Base-by-base conservation (phyloP, 148 eudicot species). In the Cornus kousa region DNA sequence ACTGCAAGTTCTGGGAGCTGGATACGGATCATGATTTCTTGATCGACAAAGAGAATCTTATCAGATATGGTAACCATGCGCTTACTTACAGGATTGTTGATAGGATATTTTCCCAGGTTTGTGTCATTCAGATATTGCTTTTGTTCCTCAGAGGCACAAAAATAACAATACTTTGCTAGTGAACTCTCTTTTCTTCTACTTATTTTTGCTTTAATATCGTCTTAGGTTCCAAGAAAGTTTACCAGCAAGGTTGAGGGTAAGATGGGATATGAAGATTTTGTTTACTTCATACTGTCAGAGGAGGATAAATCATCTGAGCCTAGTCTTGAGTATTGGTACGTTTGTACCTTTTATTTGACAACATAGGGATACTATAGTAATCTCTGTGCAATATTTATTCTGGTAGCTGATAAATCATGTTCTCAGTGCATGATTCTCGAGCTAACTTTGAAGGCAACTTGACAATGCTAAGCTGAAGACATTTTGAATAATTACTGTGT, bases 241-340 rank as follows among this genome's bases (percentile, higher is more conserved):
- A 91, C 92, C 5, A 86, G 96, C 70, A 89, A 85, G 80, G 91
- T 89, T 83, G 98, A 91, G 76, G 97, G 98, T 43, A 95, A 95
- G 89, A 95, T 95, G 98, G 97, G 98, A 39, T 95, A 95, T 88
- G 97, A 95, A 86, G 98, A 95, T 85, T 95, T 95, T 86, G 97
- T 95, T 60, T 93, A 95, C 79, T 95, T 95, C 86, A 95, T 95
- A 83, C 84, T 95, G 62, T 89, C 98, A 23, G 98, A 95, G 86
- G 98, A 95, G 84, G 98, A 95, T 84, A 95, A 95, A 86, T 88
- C 97, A 62, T 93, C 98, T 80, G 98, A 95, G 79, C 97, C 96
- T 80, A 89, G 97, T 86, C 94, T 93, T 76, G 98, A 95, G 80
- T 95, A 90, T 79, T 95, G 98, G 98, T 93, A 90, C 76, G 90